Evolutionary conservation across 345 rosid genomes (phyloP).

Genomic region (Crucihimalaya himalaica): DNA sequence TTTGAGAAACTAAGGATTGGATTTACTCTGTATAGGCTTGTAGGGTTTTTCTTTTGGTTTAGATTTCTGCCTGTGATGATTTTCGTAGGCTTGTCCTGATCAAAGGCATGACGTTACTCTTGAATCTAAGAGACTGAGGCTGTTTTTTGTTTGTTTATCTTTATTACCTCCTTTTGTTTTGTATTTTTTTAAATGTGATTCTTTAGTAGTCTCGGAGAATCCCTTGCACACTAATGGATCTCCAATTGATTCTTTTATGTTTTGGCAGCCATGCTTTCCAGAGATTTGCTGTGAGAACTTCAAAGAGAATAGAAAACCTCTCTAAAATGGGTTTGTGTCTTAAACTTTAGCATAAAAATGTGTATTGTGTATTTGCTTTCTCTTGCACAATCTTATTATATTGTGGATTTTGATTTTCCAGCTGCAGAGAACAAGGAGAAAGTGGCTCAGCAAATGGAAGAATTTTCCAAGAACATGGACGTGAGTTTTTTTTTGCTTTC

Average conservation of each 20-base stretch:
- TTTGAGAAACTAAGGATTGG: background rate
- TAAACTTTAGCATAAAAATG: background rate
- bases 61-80: slow-evolving; percentile 41
- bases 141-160: background rate
- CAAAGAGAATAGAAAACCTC: slow-evolving; percentile 63
- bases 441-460: slow-evolving; percentile 61
- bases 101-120: slow-evolving; percentile 29
- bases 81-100: slow-evolving; percentile 53
- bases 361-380: background rate
- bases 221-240: background rate
- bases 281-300: slow-evolving; percentile 89
- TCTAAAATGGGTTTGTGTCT: slow-evolving; percentile 52
- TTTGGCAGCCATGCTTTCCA: slow-evolving; percentile 70
- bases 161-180: too few relatives aligned
- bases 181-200: background rate
- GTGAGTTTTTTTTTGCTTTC: background rate
- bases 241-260: background rate
- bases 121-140: slow-evolving; percentile 41
- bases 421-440: slow-evolving; percentile 61
- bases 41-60: too few relatives aligned
- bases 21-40: background rate
- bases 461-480: slow-evolving; percentile 52
- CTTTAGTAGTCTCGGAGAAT: background rate
- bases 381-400: background rate
- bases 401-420: slow-evolving; percentile 24